Base-by-base conservation (phyloP, 768 basidiomycete species). In the Amanita subjunquillea region DNA sequence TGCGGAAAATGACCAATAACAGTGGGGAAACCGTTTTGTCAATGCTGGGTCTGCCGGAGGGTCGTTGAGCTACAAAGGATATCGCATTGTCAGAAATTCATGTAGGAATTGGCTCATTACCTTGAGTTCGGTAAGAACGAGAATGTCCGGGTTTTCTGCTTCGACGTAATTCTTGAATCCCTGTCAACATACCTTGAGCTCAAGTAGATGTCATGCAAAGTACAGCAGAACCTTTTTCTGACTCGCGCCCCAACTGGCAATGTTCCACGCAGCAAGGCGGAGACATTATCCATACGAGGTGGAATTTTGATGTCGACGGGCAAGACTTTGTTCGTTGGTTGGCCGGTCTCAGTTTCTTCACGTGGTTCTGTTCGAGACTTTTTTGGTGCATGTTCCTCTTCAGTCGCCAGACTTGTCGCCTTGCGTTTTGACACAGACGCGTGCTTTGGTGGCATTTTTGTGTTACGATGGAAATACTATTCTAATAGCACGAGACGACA, bases 111-210 rank as follows among this genome's bases (percentile, higher is more conserved):
- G 2, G n/a, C 32, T 50, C 41, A 61, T 23, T 38, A 80, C 88
- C 74, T 92, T 94, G 8, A 90, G 92, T 69, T 94, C 91, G 0
- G 87, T 90, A 40, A 94, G 69, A 13, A 93, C 76, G 22, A 93
- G 71, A 25, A 94, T 72, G 61, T 94, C 91, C 0, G 91, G 80
- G 61, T 92, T 83, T 59, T 94, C 91, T 1, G 89, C 89, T 57
- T 88, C 83, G 30, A 92, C 72, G 61, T 94, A 94, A 60, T 71
- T 63, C 59, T 81, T 83, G 69, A 94, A 91, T 0, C 91, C 91
- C 83, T 87, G 56, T 10, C 37, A 20, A 10, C n/a, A 47, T 56
- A 13, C 9, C 23, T 41, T 43, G 37, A 53, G 17, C 9, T 48
- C 51, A 48, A 12, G 34, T 51, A 30, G 49, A 7, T 30, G 41